Evolutionary conservation across 225 moss, liverwort and hornwort species (phyloP), one percentile per base, ranked within the genome.

Genomic region (Physcomitrellopsis africana): DNA sequence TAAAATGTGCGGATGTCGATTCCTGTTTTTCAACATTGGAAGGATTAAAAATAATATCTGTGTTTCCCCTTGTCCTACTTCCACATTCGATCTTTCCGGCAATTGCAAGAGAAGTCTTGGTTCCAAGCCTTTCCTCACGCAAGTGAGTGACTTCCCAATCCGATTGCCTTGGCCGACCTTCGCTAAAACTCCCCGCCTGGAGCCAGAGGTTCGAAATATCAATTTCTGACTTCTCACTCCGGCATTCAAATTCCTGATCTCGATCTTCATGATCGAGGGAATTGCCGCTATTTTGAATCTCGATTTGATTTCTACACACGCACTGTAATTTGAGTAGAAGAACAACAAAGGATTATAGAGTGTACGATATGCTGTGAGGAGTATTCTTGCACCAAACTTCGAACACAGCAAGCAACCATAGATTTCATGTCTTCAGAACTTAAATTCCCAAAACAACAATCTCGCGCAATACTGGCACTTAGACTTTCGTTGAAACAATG

Each of bases 81-180:
- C 67, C 65, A 46, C 54, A 56, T 32, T 76, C 73, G 63, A 72
- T 18, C 46, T 76, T 82, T 37, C 87, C 86, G 63, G 73, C 66
- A 56, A 78, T 73, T 67, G 81, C 78, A 80, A 83, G 78, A 77
- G 78, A 81, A 32, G 76, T 58, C 74, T 76, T 74, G 43, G 73
- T 72, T 48, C 76, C 76, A 18, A 85, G 83, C 83, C 71, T 68
- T 62, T 79, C 80, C 74, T 93, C 93, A 63, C 89, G 88, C 72
- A 83, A 69, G 55, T 92, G 89, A 61, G 84, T 88, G 59, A 82
- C 75, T 81, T 92, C 93, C 93, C 93, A 93, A 44, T 83, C 79
- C 68, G 80, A 86, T 67, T 83, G 65, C 51, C 29, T 76, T 68
- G 86, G 75, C 74, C 78, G 78, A 58, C 67, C 65, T 74, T 84